Base-by-base conservation (phyloP, 306 rosid genomes). In the Senna siamea region DNA sequence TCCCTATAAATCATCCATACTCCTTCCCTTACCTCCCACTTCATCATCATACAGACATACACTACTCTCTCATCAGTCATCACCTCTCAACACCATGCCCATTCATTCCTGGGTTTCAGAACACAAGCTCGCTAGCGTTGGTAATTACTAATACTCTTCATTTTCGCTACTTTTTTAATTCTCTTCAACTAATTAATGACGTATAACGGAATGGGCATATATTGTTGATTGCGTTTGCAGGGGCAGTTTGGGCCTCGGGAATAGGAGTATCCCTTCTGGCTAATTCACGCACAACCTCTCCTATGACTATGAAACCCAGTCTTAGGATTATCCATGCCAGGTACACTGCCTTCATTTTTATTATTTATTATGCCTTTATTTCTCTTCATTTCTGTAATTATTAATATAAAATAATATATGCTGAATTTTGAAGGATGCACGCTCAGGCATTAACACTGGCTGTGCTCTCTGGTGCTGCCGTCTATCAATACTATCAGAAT, bases 301-400 rank as follows among this genome's bases (percentile, higher is more conserved):
- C 88, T 17, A 70, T 87, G 81, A 93, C 88, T 17, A 70, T 87
- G 81, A 93, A 93, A 83, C 91, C 98, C 70, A 93, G 98, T 62
- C 94, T 90, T 13, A 80, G 83, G 76, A 95, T 93, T 37, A 90
- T 93, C 15, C 97, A 93, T 78, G 98, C 97, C 41, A 90, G 96
- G n/a, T n/a, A n/a, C n/a, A n/a, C n/a, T n/a, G n/a, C n/a, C n/a
- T n/a, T n/a, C n/a, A n/a, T n/a, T n/a, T n/a, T n/a, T n/a, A n/a
- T n/a, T n/a, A n/a, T n/a, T n/a, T n/a, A n/a, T n/a, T n/a, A n/a
- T n/a, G n/a, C n/a, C n/a, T n/a, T n/a, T n/a, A n/a, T n/a, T n/a
- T n/a, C n/a, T n/a, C n/a, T n/a, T n/a, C n/a, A n/a, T n/a, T n/a
- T n/a, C n/a, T n/a, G n/a, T n/a, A n/a, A n/a, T n/a, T n/a, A n/a